Evolutionary conservation across 495 filamentous ascomycete genomes (phyloP).

Genomic region (Tetracladium setigerum): DNA sequence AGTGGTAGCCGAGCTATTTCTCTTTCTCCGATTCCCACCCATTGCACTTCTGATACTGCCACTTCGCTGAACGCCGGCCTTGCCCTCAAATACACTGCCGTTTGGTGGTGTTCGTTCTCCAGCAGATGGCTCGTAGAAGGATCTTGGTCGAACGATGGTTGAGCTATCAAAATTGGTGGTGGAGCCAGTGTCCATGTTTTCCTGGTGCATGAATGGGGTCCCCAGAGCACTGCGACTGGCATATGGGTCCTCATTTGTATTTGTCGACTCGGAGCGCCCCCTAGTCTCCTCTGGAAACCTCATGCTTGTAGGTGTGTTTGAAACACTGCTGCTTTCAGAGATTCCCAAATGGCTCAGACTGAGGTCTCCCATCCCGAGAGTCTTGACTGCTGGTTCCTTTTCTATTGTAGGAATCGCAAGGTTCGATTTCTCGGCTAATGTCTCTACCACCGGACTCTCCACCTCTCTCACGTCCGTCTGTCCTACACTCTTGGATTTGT

Average conservation of each 20-base stretch:
- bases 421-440: conserved; percentile 29
- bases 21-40: conserved; percentile 53
- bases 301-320: conserved; percentile 30
- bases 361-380: conserved; percentile 80
- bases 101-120: conserved; percentile 58
- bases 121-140: conserved; percentile 36
- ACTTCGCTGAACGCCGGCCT: conserved; percentile 54
- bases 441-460: conserved; percentile 40
- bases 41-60: conserved; percentile 79
- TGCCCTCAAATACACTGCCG: conserved; percentile 62
- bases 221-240: neutral
- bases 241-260: conserved; percentile 3
- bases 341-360: conserved; percentile 79
- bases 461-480: conserved; percentile 26
- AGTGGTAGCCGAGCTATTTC: conserved; percentile 82
- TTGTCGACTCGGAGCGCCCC: conserved; percentile 13
- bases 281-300: conserved; percentile 29
- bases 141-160: conserved; percentile 26
- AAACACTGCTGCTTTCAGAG: conserved; percentile 38
- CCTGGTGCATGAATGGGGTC: neutral
- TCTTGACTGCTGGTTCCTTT: conserved; percentile 77
- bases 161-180: conserved; percentile 6
- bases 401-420: conserved; percentile 32
- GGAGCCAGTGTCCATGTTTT: conserved; percentile 7
- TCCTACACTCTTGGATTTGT: conserved; percentile 30